Conservation (phyloP, 345 rosid species). For the Ailanthus altissimus region DNA sequence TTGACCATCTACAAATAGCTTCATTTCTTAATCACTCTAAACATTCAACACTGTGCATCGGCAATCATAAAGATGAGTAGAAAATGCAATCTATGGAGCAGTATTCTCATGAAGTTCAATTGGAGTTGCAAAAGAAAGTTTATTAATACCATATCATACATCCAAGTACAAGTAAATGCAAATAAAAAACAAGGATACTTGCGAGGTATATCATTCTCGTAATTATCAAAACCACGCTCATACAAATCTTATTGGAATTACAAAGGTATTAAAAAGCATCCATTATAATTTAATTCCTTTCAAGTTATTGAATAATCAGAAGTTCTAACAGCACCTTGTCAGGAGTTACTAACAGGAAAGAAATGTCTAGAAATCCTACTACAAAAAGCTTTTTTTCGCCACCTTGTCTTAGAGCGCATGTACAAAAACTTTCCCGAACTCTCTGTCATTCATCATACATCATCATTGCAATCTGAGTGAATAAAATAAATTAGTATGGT, state of each 20-base stretch:
- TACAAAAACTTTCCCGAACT: constrained; percentile 51
- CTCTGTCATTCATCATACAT: constrained; percentile 81
- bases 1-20: background rate
- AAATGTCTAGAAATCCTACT: constrained; percentile 32
- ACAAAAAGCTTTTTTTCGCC: constrained; percentile 43
- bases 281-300: constrained; percentile 13
- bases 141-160: background rate
- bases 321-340: constrained; percentile 17
- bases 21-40: background rate
- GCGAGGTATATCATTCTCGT: background rate
- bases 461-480: constrained; percentile 97
- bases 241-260: constrained; percentile 8
- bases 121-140: background rate
- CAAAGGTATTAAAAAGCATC: background rate
- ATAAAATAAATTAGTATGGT: constrained; percentile 55
- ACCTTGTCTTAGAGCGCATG: constrained; percentile 66
- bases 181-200: background rate
- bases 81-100: background rate
- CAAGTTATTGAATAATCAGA: constrained; percentile 7
- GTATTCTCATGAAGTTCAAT: background rate
- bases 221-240: background rate
- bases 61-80: background rate
- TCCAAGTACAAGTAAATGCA: background rate
- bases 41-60: background rate
- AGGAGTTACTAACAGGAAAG: constrained; percentile 25